Evolutionary conservation across 2,329 filamentous ascomycete species (phyloP), one percentile per base, ranked within the genome.

Genomic region (Cercospora nicotianae): DNA sequence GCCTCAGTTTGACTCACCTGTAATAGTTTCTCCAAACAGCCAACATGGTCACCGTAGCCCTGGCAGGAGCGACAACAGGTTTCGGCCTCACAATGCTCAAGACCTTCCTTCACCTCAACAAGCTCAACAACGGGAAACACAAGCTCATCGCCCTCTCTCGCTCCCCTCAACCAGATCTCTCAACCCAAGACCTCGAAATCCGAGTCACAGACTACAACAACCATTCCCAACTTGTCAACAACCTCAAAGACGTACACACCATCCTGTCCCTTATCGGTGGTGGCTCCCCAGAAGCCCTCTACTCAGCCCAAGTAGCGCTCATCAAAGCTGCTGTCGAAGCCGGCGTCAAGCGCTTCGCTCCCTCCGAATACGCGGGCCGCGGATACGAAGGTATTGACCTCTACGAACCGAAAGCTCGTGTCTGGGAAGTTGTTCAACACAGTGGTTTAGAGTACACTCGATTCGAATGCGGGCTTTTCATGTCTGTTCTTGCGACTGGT

Each of bases 321-420:
- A 80, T 90, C 60, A 83, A 87, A 26, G 88, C 87, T 0, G 84
- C 87, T 20, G 79, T 86, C 42, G 83, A 84, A 6, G 86, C 87
- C 0, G 86, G 87, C 0, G 87, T 90, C 7, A 84, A 84, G 71
- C 82, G 87, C 6, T 89, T 87, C 72, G 81, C 88, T 0, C 87
- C 87, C 1, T 86, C 84, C 55, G 88, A 91, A 70, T 90, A 83
- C 69, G 83, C 75, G 2, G 66, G 70, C 4, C 42, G 33, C 2
- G 66, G 65, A 5, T 72, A 75, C 58, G 72, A 73, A n/a, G 71
- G 69, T 18, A 65, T 77, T 13, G 74, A 76, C 39, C 36, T 74
- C 20, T 77, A 74, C 60, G 62, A 53, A 6, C 60, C 64, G 12
- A 77, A 78, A 64, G 69, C 66, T 5, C 64, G 63, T 1, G 75